Evolutionary conservation across 2,329 filamentous ascomycete genomes (phyloP), one percentile per base, ranked within the genome.

Genomic region (Drechslerella stenobrocha): DNA sequence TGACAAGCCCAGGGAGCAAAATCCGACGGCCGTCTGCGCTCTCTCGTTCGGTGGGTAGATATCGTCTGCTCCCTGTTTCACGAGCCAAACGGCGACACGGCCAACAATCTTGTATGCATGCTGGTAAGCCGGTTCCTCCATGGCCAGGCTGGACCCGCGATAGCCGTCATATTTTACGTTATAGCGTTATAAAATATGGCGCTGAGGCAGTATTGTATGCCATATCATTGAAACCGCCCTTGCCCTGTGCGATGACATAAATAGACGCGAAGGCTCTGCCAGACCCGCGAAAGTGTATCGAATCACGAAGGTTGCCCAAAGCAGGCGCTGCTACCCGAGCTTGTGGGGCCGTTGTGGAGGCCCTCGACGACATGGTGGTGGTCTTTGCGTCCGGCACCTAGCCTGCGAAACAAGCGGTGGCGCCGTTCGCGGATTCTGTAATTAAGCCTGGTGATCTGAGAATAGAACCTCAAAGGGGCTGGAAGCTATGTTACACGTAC

Each of bases 51-150:
- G n/a, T n/a, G n/a, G n/a, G n/a, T n/a, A n/a, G n/a, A n/a, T 32
- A 65, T 4, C 26, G 44, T 40, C 23, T 32, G 60, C 47, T 57
- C 52, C 24, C 24, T 53, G 52, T 65, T 58, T 65, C 60, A 65
- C 44, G 60, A 65, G 58, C 57, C 26, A 35, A 4, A 18, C 37
- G 18, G 9, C 34, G 37, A 42, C 37, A 9, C 3, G 37, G 37
- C 37, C 18, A 3, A 20, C 15, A 42, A 42, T 42, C 22, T 42
- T 42, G 22, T 42, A 42, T n/a, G n/a, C n/a, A 42, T 42, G 5
- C 15, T 42, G 15, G 37, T 18, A 18, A 42, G 37, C 34, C 13
- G 22, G 13, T 30, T 30, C 28, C 37, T 9, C 7, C 3, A n/a
- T 9, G 13, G 2, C n/a, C 13, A 5, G 18, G 18, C 37, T 20